phyloP scores from a whole-genome alignment of 345 rosid species.

The Excoecaria agallocha region DNA sequence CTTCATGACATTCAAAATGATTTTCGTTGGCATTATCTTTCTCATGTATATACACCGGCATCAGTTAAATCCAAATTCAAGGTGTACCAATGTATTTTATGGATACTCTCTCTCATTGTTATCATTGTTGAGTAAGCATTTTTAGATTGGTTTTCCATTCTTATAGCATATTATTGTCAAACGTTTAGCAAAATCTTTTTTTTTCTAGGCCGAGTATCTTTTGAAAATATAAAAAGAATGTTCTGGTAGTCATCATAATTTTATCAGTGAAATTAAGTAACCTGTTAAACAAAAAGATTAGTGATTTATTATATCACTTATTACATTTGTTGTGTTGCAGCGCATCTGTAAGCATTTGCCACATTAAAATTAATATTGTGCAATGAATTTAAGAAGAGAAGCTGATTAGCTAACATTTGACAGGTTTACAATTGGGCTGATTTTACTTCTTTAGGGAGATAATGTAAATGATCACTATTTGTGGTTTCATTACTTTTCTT shows the following conservation, averaged over 20 bases:
- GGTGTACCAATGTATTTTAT: conserved; percentile 61
- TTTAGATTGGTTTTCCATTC: not conserved
- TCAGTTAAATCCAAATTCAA: conserved; percentile 55
- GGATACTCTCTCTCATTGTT: conserved; percentile 69
- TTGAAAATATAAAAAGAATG: not conserved
- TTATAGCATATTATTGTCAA: not conserved
- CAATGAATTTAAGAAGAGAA: not conserved
- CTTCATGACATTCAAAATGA: no score
- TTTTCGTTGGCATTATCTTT: no score
- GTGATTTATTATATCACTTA: no score
- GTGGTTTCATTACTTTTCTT: conserved; percentile 93
- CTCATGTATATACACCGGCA: conserved; percentile 30
- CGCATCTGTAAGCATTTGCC: not conserved
- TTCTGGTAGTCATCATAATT: not conserved
- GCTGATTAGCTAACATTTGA: conserved; percentile 7
- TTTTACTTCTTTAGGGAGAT: conserved; percentile 68
- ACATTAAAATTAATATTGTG: not conserved
- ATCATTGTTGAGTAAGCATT: conserved; percentile 66
- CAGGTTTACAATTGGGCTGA: conserved; percentile 60
- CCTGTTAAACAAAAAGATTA: not conserved
- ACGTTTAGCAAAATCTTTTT: not conserved
- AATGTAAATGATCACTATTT: conserved; percentile 91
- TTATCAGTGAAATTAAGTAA: not conserved
- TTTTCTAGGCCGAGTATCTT: not conserved
- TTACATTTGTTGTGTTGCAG: no score